phyloP scores from a whole-genome alignment of 2,329 filamentous ascomycete species.

The Penicillium oxalicum region DNA sequence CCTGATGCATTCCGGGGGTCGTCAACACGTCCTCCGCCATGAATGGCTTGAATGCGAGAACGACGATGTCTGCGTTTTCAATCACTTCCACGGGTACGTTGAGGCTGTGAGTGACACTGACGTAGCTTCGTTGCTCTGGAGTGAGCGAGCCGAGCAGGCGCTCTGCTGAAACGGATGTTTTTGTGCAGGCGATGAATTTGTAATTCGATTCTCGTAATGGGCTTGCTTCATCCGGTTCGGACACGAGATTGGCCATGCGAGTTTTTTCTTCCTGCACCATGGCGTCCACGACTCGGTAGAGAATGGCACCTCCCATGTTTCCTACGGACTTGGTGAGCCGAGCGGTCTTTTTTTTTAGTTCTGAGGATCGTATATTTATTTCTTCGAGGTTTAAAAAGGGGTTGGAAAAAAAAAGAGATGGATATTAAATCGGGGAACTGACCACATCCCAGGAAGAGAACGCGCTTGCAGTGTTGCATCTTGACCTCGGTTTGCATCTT shows the following conservation, averaged over 20 bases:
- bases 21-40: constrained; percentile 37
- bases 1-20: constrained; percentile 32
- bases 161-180: constrained; percentile 32
- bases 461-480: too few relatives aligned
- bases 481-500: too few relatives aligned
- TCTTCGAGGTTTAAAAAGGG: too few relatives aligned
- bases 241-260: too few relatives aligned
- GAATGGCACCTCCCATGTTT: constrained; percentile 34
- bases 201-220: constrained; percentile 5
- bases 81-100: constrained; percentile 27
- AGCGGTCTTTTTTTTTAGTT: background rate
- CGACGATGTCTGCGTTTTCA: constrained; percentile 34
- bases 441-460: too few relatives aligned
- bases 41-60: constrained; percentile 45
- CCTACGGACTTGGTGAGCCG: constrained; percentile 19
- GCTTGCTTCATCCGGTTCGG: background rate
- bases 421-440: too few relatives aligned
- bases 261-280: too few relatives aligned
- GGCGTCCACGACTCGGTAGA: constrained; percentile 27
- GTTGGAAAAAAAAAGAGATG: too few relatives aligned
- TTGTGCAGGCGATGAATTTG: constrained; percentile 39
- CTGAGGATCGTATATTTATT: too few relatives aligned
- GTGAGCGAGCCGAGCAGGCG: constrained; percentile 26
- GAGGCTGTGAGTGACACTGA: constrained; percentile 32
- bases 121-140: constrained; percentile 22